Percentiles rank a stretch among this genome's conserved stretches.
Conservation (phyloP, 805 yeast species). For the Phaffomyces thermotolerans region DNA sequence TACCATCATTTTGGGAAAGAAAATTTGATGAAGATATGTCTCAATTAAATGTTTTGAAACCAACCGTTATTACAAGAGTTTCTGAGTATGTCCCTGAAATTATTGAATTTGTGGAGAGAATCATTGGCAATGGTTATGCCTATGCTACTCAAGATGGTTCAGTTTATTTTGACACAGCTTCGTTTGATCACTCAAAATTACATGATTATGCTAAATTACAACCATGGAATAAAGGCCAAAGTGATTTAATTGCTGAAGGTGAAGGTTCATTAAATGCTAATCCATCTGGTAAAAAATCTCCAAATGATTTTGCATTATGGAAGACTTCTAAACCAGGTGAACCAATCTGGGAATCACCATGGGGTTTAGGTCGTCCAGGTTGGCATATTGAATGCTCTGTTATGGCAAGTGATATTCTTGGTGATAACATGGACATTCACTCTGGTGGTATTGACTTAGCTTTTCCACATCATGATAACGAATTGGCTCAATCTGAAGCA, state of each 20-base stretch:
- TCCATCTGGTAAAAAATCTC: conserved; percentile 54
- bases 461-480: conserved; percentile 98
- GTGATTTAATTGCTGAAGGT: conserved; percentile 83
- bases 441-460: conserved; percentile 97
- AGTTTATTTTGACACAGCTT: conserved; percentile 88
- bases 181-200: conserved; percentile 61
- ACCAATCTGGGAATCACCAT: conserved; percentile 90
- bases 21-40: conserved; percentile 83
- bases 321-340: conserved; percentile 95
- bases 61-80: conserved; percentile 85
- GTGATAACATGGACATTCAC: conserved; percentile 83
- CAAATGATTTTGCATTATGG: conserved; percentile 95
- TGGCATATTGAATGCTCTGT: conserved; percentile 99
- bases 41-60: conserved; percentile 73
- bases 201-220: conserved; percentile 94
- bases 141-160: conserved; percentile 81
- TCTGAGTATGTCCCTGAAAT: conserved; percentile 95
- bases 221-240: conserved; percentile 94
- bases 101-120: conserved; percentile 65
- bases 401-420: conserved; percentile 89
- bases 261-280: conserved; percentile 73
- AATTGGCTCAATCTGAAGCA: conserved; percentile 95
- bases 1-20: conserved; percentile 87
- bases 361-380: conserved; percentile 98
- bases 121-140: conserved; percentile 76